Percentiles rank a stretch among this genome's conserved stretches.
Conservation (phyloP, 2,329 filamentous ascomycete genomes). For the Alternaria ventricosa region DNA sequence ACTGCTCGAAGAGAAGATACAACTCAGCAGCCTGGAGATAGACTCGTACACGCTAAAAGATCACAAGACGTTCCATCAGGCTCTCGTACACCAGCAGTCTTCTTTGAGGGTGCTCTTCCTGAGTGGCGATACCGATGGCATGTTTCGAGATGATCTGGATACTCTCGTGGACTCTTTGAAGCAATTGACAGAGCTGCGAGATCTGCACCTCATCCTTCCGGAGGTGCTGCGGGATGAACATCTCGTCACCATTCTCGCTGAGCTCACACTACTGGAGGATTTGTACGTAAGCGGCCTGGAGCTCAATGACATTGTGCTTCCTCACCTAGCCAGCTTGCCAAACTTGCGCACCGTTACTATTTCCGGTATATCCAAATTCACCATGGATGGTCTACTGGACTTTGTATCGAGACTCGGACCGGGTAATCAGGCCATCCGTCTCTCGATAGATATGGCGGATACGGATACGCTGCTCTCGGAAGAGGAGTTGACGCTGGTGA, state of each 20-base stretch:
- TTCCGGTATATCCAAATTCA: slow-evolving; percentile 63
- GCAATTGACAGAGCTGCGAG: slow-evolving; percentile 58
- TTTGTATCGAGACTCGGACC: slow-evolving; percentile 52
- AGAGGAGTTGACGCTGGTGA: slow-evolving; percentile 48
- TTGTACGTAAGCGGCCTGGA: slow-evolving; percentile 64
- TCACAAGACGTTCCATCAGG: slow-evolving; percentile 60
- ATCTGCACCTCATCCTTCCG: slow-evolving; percentile 60
- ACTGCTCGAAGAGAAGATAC: slow-evolving; percentile 54
- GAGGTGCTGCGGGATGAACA: slow-evolving; percentile 60
- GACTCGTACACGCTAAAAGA: slow-evolving; percentile 57
- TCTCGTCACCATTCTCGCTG: slow-evolving; percentile 55
- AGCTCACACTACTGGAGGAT: slow-evolving; percentile 60
- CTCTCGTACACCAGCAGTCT: slow-evolving; percentile 60
- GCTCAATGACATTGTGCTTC: slow-evolving; percentile 58
- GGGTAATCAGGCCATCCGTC: slow-evolving; percentile 51
- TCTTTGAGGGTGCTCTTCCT: slow-evolving; percentile 56
- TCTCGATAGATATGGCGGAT: slow-evolving; percentile 56
- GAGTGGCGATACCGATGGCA: slow-evolving; percentile 56
- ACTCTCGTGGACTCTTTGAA: slow-evolving; percentile 60
- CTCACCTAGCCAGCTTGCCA: slow-evolving; percentile 53
- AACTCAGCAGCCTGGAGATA: slow-evolving; percentile 58
- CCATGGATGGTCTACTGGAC: slow-evolving; percentile 56
- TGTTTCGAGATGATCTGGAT: slow-evolving; percentile 56
- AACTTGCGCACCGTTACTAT: slow-evolving; percentile 62
- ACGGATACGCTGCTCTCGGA: slow-evolving; percentile 50